Conservation (phyloP, 2,329 filamentous ascomycete species). For the Aurifilum marmelostoma region DNA sequence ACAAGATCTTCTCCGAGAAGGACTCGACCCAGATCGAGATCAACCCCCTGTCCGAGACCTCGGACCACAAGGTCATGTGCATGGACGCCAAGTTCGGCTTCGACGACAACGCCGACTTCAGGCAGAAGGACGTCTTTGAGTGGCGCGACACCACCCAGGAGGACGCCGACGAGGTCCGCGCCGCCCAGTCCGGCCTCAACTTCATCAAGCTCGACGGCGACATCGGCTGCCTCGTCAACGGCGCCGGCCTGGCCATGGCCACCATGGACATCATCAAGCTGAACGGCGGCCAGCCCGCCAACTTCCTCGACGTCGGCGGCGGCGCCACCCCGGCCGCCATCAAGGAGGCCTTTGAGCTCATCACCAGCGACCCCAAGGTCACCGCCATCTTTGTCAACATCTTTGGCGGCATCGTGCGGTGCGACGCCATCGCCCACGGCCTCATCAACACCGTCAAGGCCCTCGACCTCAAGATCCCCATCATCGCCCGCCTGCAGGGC, state of each 20-base stretch:
- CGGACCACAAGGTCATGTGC: conserved; percentile 95
- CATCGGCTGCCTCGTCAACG: conserved; percentile 98
- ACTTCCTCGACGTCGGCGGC: conserved; percentile 98
- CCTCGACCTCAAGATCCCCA: conserved; percentile 95
- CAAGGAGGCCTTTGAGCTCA: conserved; percentile 96
- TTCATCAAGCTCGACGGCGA: conserved; percentile 99
- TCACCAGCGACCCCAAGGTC: conserved; percentile 97
- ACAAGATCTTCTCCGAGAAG: conserved; percentile 98
- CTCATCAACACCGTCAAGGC: conserved; percentile 92
- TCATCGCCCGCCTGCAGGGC: conserved; percentile 95
- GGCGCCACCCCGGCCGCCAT: conserved; percentile 97
- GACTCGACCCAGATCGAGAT: conserved; percentile 99
- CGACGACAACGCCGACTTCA: conserved; percentile 98
- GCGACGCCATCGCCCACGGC: conserved; percentile 95
- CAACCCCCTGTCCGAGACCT: conserved; percentile 97
- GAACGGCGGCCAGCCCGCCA: conserved; percentile 92
- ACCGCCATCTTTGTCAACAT: conserved; percentile 99
- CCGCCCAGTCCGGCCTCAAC: conserved; percentile 92
- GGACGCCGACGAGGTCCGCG: conserved; percentile 96
- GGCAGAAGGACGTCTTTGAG: conserved; percentile 93
- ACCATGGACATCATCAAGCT: conserved; percentile 99
- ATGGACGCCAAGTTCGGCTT: conserved; percentile 99
- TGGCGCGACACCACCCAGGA: conserved; percentile 96
- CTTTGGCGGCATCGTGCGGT: conserved; percentile 97
- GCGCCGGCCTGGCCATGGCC: conserved; percentile 98